Evolutionary conservation across 2,329 filamentous ascomycete species (phyloP).

Genomic region (Raffaelea arxii): DNA sequence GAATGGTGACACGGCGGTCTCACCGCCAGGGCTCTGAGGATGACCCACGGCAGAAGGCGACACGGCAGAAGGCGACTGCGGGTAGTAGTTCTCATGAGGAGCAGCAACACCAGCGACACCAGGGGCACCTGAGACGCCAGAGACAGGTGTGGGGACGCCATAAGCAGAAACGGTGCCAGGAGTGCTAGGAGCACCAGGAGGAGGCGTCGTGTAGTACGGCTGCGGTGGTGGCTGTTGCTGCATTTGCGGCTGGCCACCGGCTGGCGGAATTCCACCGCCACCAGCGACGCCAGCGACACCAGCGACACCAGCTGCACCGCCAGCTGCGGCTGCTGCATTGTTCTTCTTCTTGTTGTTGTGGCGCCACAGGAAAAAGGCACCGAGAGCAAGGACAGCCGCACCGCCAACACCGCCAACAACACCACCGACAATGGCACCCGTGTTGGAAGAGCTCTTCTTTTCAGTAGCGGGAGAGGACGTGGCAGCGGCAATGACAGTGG

Average conservation of each 20-base stretch:
- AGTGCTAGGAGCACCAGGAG: background rate
- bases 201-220: slow-evolving; percentile 7
- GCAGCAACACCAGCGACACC: background rate
- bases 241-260: slow-evolving; percentile 3
- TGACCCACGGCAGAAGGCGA: background rate
- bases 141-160: background rate
- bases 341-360: slow-evolving; percentile 14
- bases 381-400: slow-evolving; percentile 18
- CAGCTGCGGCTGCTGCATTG: background rate
- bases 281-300: too few relatives aligned
- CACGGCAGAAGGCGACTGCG: background rate
- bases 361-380: slow-evolving; percentile 20
- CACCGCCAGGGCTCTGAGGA: slow-evolving; percentile 2
- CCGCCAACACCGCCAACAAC: slow-evolving; percentile 21
- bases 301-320: slow-evolving; percentile 3
- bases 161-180: background rate
- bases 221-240: slow-evolving; percentile 7
- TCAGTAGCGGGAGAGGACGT: background rate
- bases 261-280: background rate
- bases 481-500: background rate
- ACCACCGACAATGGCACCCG: slow-evolving; percentile 21
- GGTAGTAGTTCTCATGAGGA: too few relatives aligned
- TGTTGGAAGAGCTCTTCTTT: slow-evolving; percentile 5
- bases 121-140: too few relatives aligned
- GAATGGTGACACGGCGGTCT: slow-evolving; percentile 1